These are phyloP conservation scores for Chionographis japonica DNA, from an alignment of 106 monocot species.

Conservation along the genomic window DNA sequence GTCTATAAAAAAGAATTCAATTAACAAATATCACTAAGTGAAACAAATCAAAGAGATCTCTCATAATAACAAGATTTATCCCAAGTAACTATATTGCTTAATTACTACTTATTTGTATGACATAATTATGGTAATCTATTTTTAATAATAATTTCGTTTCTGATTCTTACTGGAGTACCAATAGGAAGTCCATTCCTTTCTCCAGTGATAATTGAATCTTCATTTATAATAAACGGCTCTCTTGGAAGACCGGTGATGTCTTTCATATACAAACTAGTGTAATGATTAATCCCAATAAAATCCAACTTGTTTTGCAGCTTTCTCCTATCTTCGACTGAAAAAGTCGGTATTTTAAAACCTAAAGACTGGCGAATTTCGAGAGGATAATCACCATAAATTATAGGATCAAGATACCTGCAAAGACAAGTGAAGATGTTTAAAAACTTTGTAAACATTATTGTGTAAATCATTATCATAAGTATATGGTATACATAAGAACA, in stretches of 20 bases:
- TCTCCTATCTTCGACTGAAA: constrained; percentile 27
- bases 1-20: constrained; percentile 23
- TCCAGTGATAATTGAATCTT: constrained; percentile 18
- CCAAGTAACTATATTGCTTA: no score
- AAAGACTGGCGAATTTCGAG: constrained; percentile 29
- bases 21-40: neutral
- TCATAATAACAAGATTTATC: no score
- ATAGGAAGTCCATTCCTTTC: constrained; percentile 21
- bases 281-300: constrained; percentile 53
- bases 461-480: no score
- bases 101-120: neutral
- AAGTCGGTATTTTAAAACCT: constrained; percentile 25
- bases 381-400: constrained; percentile 46
- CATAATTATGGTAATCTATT: no score
- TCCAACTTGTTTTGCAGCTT: constrained; percentile 23
- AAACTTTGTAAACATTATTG: no score
- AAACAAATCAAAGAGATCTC: neutral
- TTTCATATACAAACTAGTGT: constrained; percentile 22
- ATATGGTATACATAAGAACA: no score
- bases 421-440: neutral
- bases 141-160: no score
- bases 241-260: constrained; percentile 34
- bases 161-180: constrained; percentile 20
- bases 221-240: neutral
- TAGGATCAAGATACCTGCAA: constrained; percentile 40